Conservation (phyloP, 352 stramenopile genomes). For the Lagenidium sp. region DNA sequence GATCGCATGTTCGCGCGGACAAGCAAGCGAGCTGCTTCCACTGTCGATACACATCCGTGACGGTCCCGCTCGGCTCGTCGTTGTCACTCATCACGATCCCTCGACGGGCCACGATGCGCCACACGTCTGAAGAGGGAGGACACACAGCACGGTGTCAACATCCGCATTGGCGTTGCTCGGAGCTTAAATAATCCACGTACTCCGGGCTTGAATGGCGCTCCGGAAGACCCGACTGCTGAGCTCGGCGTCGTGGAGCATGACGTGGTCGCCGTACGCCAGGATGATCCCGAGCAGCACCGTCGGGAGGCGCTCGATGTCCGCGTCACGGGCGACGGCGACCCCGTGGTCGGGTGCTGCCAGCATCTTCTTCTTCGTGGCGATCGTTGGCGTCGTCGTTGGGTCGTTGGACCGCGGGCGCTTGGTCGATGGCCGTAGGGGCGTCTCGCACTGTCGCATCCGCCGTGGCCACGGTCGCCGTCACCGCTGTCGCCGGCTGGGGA, state of each 20-base stretch:
- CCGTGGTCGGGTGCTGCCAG: no score
- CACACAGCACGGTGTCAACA: no score
- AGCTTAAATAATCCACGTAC: no score
- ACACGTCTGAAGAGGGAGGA: conserved; percentile 8
- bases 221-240: conserved; percentile 7
- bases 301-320: conserved; percentile 12
- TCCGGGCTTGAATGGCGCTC: conserved; percentile 3
- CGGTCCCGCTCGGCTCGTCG: conserved; percentile 5
- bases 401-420: no score
- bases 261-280: conserved; percentile 19
- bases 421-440: no score
- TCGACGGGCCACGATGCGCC: conserved; percentile 8
- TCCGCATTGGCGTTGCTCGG: no score
- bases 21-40: conserved; percentile 23
- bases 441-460: no score
- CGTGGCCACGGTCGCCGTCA: no score
- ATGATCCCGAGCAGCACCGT: conserved; percentile 16
- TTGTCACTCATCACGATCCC: conserved; percentile 9
- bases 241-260: conserved; percentile 17
- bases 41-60: not conserved
- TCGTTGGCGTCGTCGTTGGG: no score
- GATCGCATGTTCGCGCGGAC: conserved; percentile 6
- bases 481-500: no score
- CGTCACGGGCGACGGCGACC: no score
- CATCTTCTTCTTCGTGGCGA: no score